Evolutionary conservation across 306 rosid genomes (phyloP).

Genomic region (Spatholobus suberectus): DNA sequence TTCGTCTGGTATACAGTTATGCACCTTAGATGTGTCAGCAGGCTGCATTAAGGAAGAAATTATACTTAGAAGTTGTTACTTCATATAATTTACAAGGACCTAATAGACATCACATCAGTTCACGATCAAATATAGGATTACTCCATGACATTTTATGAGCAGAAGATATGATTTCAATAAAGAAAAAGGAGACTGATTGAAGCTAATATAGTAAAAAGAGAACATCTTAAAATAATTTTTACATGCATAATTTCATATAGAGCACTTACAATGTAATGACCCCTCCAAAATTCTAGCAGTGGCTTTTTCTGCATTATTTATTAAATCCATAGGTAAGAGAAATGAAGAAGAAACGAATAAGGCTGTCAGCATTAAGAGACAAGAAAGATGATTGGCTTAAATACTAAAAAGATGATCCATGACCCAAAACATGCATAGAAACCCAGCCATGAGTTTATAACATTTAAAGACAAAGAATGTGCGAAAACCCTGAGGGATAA

Average conservation of each 20-base stretch:
- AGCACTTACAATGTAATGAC: constrained; percentile 78
- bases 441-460: neutral
- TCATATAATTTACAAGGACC: constrained; percentile 17
- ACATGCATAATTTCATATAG: constrained; percentile 23
- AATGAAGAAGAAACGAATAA: constrained; percentile 32
- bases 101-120: neutral
- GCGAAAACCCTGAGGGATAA: neutral
- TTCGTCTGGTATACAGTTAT: constrained; percentile 98
- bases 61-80: constrained; percentile 19
- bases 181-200: neutral
- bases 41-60: constrained; percentile 67
- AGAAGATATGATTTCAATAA: neutral
- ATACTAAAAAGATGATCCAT: neutral
- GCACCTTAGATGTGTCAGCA: constrained; percentile 78
- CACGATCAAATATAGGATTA: no score
- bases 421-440: neutral
- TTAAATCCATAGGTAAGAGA: constrained; percentile 42
- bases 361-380: neutral
- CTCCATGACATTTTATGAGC: neutral
- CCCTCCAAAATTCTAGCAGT: constrained; percentile 98
- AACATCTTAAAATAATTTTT: neutral
- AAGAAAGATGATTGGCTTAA: neutral
- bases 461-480: neutral
- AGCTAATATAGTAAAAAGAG: constrained; percentile 2
- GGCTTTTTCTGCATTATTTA: constrained; percentile 89